A percentile compares a stretch with the other conserved stretches of the same genome.
Conservation (phyloP, 768 basidiomycete species). For the Postia placenta region DNA sequence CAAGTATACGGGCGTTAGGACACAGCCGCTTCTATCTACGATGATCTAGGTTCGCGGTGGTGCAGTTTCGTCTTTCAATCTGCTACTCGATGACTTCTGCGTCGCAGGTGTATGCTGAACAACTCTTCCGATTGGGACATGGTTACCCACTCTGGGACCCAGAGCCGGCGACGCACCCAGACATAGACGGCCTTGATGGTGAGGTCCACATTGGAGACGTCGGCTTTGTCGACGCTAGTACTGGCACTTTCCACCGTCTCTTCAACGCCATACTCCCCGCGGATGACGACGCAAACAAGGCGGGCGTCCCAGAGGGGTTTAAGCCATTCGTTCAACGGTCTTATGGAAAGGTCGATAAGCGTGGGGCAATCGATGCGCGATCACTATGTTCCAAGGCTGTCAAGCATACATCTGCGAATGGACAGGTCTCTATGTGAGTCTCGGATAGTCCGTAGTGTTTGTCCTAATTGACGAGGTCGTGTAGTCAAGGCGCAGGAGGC, state of each 20-base stretch:
- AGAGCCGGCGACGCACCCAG: slow-evolving; percentile 3
- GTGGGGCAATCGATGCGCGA: background rate
- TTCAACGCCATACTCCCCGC: slow-evolving; percentile 14
- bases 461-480: too few relatives aligned
- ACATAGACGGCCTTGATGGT: too few relatives aligned
- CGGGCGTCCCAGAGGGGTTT: slow-evolving; percentile 8
- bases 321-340: slow-evolving; percentile 1
- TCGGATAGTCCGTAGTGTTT: too few relatives aligned
- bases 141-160: slow-evolving; percentile 17
- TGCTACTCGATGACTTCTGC: background rate
- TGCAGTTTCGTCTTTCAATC: background rate
- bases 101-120: slow-evolving; percentile 11
- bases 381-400: slow-evolving; percentile 7
- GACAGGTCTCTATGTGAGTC: background rate
- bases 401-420: background rate
- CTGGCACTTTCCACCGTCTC: slow-evolving; percentile 13
- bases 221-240: slow-evolving; percentile 11
- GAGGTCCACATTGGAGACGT: slow-evolving; percentile 15
- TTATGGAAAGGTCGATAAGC: background rate
- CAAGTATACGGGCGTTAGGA: background rate
- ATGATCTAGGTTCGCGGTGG: background rate
- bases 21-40: background rate
- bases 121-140: slow-evolving; percentile 5
- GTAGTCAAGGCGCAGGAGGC: background rate
- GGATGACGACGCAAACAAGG: slow-evolving; percentile 6